These are phyloP conservation scores for Onygenales sp. DNA, from an alignment of 2,329 filamentous ascomycete species.

Conservation along the genomic window DNA sequence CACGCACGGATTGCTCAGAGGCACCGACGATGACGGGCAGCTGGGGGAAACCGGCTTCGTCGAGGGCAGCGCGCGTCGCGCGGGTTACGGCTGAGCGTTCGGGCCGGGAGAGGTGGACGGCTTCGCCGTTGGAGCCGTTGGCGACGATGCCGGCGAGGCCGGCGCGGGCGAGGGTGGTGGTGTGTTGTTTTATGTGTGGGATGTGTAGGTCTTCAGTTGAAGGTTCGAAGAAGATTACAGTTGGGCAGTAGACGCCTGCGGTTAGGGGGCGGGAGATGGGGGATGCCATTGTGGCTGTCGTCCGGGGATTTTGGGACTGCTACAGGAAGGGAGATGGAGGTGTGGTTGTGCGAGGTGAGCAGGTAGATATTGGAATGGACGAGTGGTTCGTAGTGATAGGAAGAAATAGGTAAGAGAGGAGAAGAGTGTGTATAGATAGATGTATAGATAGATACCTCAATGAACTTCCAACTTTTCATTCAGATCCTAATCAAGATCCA, in stretches of 20 bases:
- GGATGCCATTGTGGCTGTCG: no score
- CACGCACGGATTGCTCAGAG: slow-evolving; percentile 62
- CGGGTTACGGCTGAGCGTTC: slow-evolving; percentile 61
- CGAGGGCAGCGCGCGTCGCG: slow-evolving; percentile 60
- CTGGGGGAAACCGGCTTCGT: slow-evolving; percentile 53
- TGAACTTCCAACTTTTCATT: no score
- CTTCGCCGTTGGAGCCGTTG: slow-evolving; percentile 75
- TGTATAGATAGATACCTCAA: no score
- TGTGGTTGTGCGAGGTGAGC: no score
- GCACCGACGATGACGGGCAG: slow-evolving; percentile 70
- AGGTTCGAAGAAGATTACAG: slow-evolving; percentile 61
- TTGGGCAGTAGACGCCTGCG: slow-evolving; percentile 60
- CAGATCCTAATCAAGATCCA: no score
- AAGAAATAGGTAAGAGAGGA: no score
- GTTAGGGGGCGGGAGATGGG: slow-evolving; percentile 17
- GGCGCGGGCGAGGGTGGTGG: slow-evolving; percentile 60
- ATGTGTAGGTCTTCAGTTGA: slow-evolving; percentile 57
- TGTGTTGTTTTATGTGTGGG: slow-evolving; percentile 47
- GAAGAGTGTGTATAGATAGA: no score
- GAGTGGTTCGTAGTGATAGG: no score
- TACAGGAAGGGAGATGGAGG: no score
- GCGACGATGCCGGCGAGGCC: slow-evolving; percentile 67
- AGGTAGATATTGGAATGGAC: no score
- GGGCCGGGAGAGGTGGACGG: slow-evolving; percentile 62
- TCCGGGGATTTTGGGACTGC: no score